These are phyloP conservation scores for Auricularia heimuer DNA, from an alignment of 768 basidiomycete species.

Conservation along the genomic window DNA sequence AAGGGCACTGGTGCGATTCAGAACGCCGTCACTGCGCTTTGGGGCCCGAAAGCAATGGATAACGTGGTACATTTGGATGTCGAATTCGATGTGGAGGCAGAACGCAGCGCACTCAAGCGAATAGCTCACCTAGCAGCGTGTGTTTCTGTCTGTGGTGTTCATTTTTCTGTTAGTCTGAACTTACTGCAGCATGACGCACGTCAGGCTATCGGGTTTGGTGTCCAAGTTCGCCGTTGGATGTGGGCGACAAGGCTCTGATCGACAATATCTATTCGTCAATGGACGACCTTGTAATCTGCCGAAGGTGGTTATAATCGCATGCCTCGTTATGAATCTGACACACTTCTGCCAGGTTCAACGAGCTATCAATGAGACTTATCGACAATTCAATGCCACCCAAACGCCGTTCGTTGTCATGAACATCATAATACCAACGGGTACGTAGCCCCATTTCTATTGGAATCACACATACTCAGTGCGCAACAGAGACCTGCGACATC, in stretches of 20 bases:
- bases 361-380: slow-evolving; percentile 87
- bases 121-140: slow-evolving; percentile 27
- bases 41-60: slow-evolving; percentile 76
- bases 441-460: slow-evolving; percentile 14
- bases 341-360: slow-evolving; percentile 57
- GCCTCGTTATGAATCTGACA: neutral
- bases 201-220: slow-evolving; percentile 66
- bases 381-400: slow-evolving; percentile 66
- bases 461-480: neutral
- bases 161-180: too few species aligned
- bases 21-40: slow-evolving; percentile 61
- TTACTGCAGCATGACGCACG: slow-evolving; percentile 18
- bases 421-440: slow-evolving; percentile 72
- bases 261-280: slow-evolving; percentile 91
- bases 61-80: slow-evolving; percentile 67
- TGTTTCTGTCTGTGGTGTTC: neutral
- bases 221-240: slow-evolving; percentile 71
- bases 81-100: slow-evolving; percentile 56
- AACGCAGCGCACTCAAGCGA: slow-evolving; percentile 38
- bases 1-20: slow-evolving; percentile 53
- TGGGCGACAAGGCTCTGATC: slow-evolving; percentile 69
- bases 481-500: slow-evolving; percentile 70
- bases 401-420: slow-evolving; percentile 77
- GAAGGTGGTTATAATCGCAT: slow-evolving; percentile 39
- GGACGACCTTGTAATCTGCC: slow-evolving; percentile 74